Conservation (phyloP, 1,139 yeast genomes). For the Diutina neorugosa region DNA sequence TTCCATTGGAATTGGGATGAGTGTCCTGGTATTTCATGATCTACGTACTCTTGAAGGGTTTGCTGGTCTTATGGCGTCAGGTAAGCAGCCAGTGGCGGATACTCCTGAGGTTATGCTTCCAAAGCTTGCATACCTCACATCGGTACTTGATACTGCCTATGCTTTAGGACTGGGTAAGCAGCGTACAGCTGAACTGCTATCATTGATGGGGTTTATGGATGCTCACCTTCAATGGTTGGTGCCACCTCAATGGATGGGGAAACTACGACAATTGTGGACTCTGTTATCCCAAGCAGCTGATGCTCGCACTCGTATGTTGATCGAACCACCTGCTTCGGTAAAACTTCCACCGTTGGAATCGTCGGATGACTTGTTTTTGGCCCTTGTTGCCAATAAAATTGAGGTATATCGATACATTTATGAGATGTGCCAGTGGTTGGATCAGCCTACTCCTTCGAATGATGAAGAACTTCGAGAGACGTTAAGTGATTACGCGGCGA, state of each 20-base stretch:
- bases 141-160: constrained; percentile 43
- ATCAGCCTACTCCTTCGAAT: constrained; percentile 14
- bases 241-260: background rate
- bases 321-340: background rate
- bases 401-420: constrained; percentile 19
- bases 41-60: constrained; percentile 33
- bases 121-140: constrained; percentile 35
- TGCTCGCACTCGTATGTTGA: background rate
- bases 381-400: constrained; percentile 16
- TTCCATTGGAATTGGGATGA: constrained; percentile 40
- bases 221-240: background rate
- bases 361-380: constrained; percentile 11
- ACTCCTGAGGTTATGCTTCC: constrained; percentile 22
- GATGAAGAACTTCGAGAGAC: constrained; percentile 35
- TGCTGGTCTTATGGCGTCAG: constrained; percentile 10
- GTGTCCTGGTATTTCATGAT: constrained; percentile 48
- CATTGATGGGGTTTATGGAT: constrained; percentile 11
- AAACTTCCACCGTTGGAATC: background rate
- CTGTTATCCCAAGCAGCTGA: background rate
- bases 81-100: constrained; percentile 21
- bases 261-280: background rate
- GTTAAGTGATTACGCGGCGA: constrained; percentile 34
- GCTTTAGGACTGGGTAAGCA: constrained; percentile 49
- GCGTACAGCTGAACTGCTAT: constrained; percentile 12
- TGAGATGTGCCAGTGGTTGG: constrained; percentile 16